These are phyloP conservation scores for Starmerella powellii DNA, from an alignment of 805 yeast genomes.

Conservation along the genomic window DNA sequence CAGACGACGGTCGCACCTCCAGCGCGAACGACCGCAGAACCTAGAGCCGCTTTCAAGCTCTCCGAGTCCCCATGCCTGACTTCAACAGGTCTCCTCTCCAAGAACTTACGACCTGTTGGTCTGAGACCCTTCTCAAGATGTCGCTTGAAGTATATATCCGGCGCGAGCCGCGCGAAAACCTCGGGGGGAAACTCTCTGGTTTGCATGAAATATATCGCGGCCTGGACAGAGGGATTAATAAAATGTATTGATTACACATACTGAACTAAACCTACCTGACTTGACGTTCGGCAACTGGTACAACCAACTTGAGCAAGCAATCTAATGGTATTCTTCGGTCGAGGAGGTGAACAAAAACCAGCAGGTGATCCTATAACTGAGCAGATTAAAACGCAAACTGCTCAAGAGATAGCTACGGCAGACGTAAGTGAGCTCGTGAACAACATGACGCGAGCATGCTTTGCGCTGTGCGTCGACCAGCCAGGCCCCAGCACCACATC, in stretches of 20 bases:
- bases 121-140: constrained; percentile 65
- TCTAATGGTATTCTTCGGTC: constrained; percentile 19
- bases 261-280: no score
- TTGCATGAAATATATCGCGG: constrained; percentile 20
- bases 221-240: no score
- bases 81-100: constrained; percentile 55
- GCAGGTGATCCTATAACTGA: constrained; percentile 5
- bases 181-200: constrained; percentile 66
- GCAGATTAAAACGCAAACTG: constrained; percentile 46
- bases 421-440: constrained; percentile 80
- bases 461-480: constrained; percentile 55
- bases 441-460: constrained; percentile 77
- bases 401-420: constrained; percentile 79
- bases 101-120: constrained; percentile 55
- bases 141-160: constrained; percentile 69
- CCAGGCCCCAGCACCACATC: constrained; percentile 43
- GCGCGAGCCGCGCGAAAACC: constrained; percentile 71
- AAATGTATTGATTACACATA: no score
- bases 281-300: no score
- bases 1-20: constrained; percentile 69
- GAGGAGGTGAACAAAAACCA: constrained; percentile 3
- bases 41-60: constrained; percentile 34
- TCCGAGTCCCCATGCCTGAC: constrained; percentile 22
- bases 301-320: no score
- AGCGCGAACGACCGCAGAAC: constrained; percentile 55